Conservation (phyloP, 2,329 filamentous ascomycete genomes). For the Verticillium nonalfalfae region DNA sequence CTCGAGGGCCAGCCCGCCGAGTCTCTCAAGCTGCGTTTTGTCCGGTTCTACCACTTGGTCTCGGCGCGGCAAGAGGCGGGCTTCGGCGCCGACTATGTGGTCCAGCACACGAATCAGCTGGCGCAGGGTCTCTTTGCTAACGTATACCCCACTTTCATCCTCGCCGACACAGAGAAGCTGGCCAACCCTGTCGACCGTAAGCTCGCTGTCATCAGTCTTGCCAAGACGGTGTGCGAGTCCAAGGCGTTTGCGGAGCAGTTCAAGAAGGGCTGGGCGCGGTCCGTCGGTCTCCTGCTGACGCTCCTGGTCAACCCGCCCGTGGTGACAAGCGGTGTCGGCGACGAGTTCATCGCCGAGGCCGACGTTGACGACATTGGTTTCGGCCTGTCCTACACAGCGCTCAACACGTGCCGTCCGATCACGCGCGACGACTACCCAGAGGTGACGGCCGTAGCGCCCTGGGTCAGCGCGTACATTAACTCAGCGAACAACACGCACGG, state of each 20-base stretch:
- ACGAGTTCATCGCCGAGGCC: constrained; percentile 76
- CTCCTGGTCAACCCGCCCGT: constrained; percentile 81
- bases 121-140: constrained; percentile 75
- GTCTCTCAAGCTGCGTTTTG: constrained; percentile 78
- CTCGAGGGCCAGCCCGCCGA: constrained; percentile 65
- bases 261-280: constrained; percentile 85
- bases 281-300: constrained; percentile 82
- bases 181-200: constrained; percentile 86
- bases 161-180: constrained; percentile 84
- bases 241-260: constrained; percentile 76
- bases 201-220: constrained; percentile 84
- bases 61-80: constrained; percentile 71
- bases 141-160: constrained; percentile 80
- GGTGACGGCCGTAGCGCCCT: constrained; percentile 72
- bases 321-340: constrained; percentile 56
- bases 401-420: constrained; percentile 80
- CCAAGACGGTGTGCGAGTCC: constrained; percentile 85
- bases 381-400: constrained; percentile 85
- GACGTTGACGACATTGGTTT: constrained; percentile 95
- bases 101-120: constrained; percentile 73
- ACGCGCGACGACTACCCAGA: constrained; percentile 80
- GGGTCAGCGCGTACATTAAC: constrained; percentile 75
- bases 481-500: constrained; percentile 68
- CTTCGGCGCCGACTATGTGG: constrained; percentile 90
- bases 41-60: constrained; percentile 90